Evolutionary conservation across 2,329 filamentous ascomycete species (phyloP), one percentile per base, ranked within the genome.

Genomic region (Erysiphe neolycopersici): DNA sequence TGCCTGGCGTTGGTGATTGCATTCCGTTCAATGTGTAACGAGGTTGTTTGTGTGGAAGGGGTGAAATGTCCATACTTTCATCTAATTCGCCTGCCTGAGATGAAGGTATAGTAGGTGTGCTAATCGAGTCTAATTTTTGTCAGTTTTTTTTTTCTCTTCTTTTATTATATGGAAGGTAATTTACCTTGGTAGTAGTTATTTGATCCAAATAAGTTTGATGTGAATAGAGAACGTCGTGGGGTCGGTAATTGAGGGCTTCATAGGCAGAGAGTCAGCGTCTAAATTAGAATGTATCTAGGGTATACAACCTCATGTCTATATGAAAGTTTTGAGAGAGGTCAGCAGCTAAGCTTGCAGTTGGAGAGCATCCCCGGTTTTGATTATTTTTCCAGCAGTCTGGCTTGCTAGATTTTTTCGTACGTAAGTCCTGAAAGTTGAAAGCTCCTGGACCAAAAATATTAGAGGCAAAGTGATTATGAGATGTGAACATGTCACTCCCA

Each of bases 321-420:
- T 87, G 80, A 59, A 95, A 92, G 65, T 95, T 98, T 58, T 93
- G 84, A 46, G 85, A 94, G 53, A 95, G 69, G 62, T 98, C 89
- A 48, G 84, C 85, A 37, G 85, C 87, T 52, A 98, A 65, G 56
- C 82, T 92, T 43, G 83, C 76, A 32, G 84, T 85, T 5, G 89
- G 89, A 45, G 89, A 98, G 17, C 85, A 92, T 41, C 83, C 82
- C 51, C 74, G 73, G 54, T 82, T 66, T 43, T 78, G 70, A 57
- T 81, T 84, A 53, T 79, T 61, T 54, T 69, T 76, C 64, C 95
- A 92, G 64, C 89, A 93, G 60, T 92, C 85, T 32, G 67, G 59
- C 36, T 63, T 64, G 38, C 67, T 71, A 62, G 57, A 75, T 61
- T 60, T 76, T 69, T 67, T 81, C 82, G 68, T 78, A 55, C 72